Base-by-base conservation (phyloP, 805 yeast genomes). In the Blastobotrys americana region DNA sequence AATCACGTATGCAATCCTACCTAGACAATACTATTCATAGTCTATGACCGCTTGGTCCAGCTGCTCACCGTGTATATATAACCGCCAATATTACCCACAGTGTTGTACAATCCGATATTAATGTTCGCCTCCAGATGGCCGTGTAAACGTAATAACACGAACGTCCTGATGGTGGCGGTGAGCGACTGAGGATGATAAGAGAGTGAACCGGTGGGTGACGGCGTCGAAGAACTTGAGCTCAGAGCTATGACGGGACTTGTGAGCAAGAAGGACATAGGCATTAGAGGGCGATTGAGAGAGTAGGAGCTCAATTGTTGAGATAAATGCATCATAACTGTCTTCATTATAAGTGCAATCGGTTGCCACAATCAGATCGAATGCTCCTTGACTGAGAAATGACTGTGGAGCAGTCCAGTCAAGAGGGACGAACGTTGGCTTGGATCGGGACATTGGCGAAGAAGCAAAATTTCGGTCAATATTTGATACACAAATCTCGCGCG, bases 321-420 rank as follows among this genome's bases (percentile, higher is more conserved):
- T 49, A 37, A 70, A 46, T 0, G 61, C 53, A 34, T 63, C 67
- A 45, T 66, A 69, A 50, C 67, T 66, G 20, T 60, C 52, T 1
- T 70, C 66, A 45, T 70, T 70, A 45, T 70, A 70, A 0, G 72
- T 68, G 41, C 74, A 70, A 48, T 70, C 74, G 3, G 73, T 65
- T 2, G 58, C 57, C 1, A 70, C 48, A 6, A 70, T 63, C 16
- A 70, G 35, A 46, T 74, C 57, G 8, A 13, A 13, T 8, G 31
- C 10, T 8, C 10, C 10, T 25, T 66, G 75, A 44, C 45, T 47
- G 18, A 37, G 62, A 23, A 38, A 55, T 20, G 67, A 66, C 42
- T 51, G 58, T 33, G 4, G 33, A 41, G 10, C 16, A 34, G n/a
- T 69, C 74, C 74, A 70, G 43, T 69, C 72, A 5, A 68, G 51